A percentile compares a stretch with the other conserved stretches of the same genome.
Conservation (phyloP, 768 basidiomycete species). For the Boletus reticuloceps region DNA sequence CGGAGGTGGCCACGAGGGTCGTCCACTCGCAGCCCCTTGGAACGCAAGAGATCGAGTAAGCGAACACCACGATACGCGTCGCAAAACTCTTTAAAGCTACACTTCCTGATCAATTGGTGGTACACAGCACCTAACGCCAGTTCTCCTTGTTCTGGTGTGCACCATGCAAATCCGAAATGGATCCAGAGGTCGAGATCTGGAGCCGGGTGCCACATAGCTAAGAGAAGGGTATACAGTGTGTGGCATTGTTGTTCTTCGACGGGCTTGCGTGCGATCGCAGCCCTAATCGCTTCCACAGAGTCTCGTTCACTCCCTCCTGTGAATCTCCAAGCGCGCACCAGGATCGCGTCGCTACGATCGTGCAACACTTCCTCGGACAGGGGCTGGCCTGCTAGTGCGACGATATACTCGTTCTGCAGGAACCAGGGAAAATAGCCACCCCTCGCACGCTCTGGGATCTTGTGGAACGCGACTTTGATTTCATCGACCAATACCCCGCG, state of each 20-base stretch:
- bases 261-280: not conserved
- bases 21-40: not conserved
- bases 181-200: not conserved
- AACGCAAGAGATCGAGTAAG: not conserved
- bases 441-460: not conserved
- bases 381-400: not conserved
- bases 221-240: not conserved
- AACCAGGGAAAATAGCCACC: slow-evolving; percentile 3
- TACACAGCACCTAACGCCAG: not conserved
- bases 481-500: slow-evolving; percentile 1
- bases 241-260: not conserved
- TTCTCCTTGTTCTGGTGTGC: not conserved
- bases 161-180: slow-evolving; percentile 1
- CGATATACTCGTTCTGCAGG: slow-evolving; percentile 1
- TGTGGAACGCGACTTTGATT: not conserved
- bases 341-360: not conserved
- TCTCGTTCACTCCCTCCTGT: not conserved
- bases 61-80: not conserved
- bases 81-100: slow-evolving; percentile 1
- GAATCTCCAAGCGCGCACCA: not conserved
- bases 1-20: not conserved
- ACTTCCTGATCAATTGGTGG: not conserved
- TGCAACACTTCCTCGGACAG: not conserved
- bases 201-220: not conserved
- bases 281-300: not conserved